Conservation (phyloP, 2,329 filamentous ascomycete species). For the Biscogniauxia mediterranea region DNA sequence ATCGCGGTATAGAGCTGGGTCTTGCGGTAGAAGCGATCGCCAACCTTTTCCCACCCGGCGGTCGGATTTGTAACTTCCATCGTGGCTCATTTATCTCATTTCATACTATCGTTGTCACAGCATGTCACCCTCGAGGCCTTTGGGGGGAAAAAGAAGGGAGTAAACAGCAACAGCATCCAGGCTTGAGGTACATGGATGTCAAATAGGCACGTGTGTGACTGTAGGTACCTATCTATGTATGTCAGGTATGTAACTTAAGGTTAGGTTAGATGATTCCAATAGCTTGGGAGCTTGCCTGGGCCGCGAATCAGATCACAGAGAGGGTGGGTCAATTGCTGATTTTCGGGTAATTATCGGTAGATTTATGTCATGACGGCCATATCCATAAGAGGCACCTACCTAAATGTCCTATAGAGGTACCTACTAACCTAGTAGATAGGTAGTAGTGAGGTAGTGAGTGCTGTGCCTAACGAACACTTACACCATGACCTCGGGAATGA, state of each 20-base stretch:
- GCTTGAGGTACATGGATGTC: background rate
- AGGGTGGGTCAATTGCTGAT: no score
- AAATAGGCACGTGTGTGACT: no score
- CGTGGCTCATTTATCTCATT: conserved; percentile 33
- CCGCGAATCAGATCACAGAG: background rate
- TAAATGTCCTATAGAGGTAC: no score
- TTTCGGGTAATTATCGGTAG: background rate
- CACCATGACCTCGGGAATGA: no score
- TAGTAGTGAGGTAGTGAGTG: no score
- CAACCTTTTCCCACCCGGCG: conserved; percentile 91
- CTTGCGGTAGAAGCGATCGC: conserved; percentile 93
- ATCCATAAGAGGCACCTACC: background rate
- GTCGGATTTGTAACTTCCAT: conserved; percentile 67
- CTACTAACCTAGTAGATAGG: no score
- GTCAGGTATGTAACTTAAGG: no score
- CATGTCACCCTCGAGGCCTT: background rate
- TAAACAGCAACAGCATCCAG: background rate
- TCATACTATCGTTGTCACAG: conserved; percentile 5
- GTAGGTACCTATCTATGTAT: no score
- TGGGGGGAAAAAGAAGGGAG: background rate
- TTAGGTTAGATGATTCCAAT: no score
- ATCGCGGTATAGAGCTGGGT: conserved; percentile 88
- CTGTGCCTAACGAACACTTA: no score
- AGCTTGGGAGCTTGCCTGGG: background rate
- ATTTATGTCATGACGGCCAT: background rate